phyloP scores from a whole-genome alignment of 345 rosid species.

The Hibiscus trionum region DNA sequence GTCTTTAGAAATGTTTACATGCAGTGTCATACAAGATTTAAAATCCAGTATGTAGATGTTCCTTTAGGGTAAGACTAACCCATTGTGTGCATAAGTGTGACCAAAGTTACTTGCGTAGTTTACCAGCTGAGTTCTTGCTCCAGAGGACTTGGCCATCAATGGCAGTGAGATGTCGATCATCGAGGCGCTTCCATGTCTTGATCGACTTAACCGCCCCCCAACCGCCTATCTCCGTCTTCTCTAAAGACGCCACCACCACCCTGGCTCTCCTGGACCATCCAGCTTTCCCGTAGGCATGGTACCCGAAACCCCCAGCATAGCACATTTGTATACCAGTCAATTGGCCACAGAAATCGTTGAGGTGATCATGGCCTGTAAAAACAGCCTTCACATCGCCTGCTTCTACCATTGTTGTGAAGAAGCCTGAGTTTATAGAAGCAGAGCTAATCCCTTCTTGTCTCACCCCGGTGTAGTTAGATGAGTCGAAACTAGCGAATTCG shows the following conservation, averaged over 20 bases:
- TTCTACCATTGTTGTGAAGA: conserved; percentile 61
- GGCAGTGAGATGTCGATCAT: conserved; percentile 52
- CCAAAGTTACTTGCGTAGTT: neutral
- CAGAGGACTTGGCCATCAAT: conserved; percentile 65
- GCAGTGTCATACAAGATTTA: neutral
- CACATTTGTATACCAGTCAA: conserved; percentile 67
- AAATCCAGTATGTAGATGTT: neutral
- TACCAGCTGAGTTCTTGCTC: conserved; percentile 54
- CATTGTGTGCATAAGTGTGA: neutral
- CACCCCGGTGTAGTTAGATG: conserved; percentile 56
- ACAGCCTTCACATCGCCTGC: conserved; percentile 80
- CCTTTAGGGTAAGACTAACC: neutral
- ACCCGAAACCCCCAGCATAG: conserved; percentile 93
- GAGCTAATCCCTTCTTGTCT: conserved; percentile 66
- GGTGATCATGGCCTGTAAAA: conserved; percentile 83
- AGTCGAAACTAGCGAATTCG: conserved; percentile 51
- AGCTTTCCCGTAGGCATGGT: conserved; percentile 87
- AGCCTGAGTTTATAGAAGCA: conserved; percentile 74
- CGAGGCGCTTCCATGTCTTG: conserved; percentile 89
- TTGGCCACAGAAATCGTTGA: conserved; percentile 79
- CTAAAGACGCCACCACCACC: conserved; percentile 59
- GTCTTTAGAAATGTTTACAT: neutral
- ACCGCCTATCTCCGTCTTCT: conserved; percentile 36
- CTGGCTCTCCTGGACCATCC: conserved; percentile 89
- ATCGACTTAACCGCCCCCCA: conserved; percentile 79